Evolutionary conservation across 73 alveolate species (phyloP), one percentile per base, ranked within the genome.

Genomic region (Symbiodinium natans): DNA sequence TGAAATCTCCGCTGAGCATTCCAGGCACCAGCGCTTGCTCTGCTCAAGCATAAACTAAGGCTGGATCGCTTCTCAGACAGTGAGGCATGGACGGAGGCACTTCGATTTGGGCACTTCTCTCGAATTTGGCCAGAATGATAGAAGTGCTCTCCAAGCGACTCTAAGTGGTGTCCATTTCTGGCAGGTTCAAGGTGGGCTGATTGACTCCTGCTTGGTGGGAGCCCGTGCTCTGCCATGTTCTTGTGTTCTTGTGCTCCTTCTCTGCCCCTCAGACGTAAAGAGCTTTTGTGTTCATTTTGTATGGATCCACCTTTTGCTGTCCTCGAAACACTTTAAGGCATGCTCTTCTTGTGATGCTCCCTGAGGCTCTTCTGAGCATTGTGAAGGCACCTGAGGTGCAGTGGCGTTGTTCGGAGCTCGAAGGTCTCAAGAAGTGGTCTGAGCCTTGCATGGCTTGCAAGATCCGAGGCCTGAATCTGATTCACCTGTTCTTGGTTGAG

Each of bases 31-130:
- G n/a, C n/a, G n/a, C 13, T 46, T 13, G 13, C 21, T 46, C 59
- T 46, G 59, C 13, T 46, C 13, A 13, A 13, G 59, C 59, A 46
- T 46, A 13, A 46, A 46, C 36, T 31, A 23, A 90, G 97, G 97
- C 39, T 90, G 97, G 97, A 90, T 27, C 88, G 97, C 48, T 90
- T 90, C 54, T 90, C 97, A 21, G 97, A 90, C 29, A 84, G 77
- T 52, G 97, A 90, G 27, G 97, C 97, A 17, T 90, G 97, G 97
- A 71, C 97, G n/a, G 88, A 90, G 97, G 97, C 48, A 8, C 84
- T 46, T 9, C 59, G 13, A 9, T 46, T 13, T 46, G 59, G 59
- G 59, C 59, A 13, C 13, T 46, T 13, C 59, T 46, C 13, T 46
- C 59, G 13, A 13, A 6, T 46, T 46, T n/a, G n/a, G n/a, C n/a